phyloP scores from a whole-genome alignment of 441 rosid genomes.

The Brassica balearica region DNA sequence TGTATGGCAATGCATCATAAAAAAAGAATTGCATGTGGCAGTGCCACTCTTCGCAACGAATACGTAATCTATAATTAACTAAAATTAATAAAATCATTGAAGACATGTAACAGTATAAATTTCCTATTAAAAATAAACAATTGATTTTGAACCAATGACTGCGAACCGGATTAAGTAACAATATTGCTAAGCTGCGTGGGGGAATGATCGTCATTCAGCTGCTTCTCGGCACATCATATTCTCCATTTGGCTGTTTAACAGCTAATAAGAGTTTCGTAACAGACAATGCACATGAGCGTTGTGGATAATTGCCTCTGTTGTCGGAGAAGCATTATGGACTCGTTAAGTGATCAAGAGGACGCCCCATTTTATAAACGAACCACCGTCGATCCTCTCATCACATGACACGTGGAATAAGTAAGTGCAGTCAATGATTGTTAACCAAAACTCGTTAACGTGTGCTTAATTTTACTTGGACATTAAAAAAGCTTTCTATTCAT shows the following conservation, averaged over 20 bases:
- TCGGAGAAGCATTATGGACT: slow-evolving; percentile 41
- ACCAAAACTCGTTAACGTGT: slow-evolving; percentile 31
- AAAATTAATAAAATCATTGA: background rate
- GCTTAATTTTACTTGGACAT: slow-evolving; percentile 11
- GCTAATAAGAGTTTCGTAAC: slow-evolving; percentile 30
- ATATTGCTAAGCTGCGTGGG: background rate
- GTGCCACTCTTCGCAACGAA: slow-evolving; percentile 2
- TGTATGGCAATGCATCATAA: background rate
- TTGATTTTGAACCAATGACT: background rate
- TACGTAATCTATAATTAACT: slow-evolving; percentile 4
- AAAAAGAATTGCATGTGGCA: background rate
- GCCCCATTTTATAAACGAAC: background rate
- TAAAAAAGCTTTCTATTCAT: background rate
- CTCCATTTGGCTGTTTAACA: slow-evolving; percentile 32
- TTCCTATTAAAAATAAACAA: background rate
- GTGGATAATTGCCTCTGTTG: slow-evolving; percentile 46
- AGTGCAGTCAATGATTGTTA: slow-evolving; percentile 37
- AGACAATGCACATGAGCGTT: slow-evolving; percentile 48
- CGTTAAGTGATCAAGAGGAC: slow-evolving; percentile 36
- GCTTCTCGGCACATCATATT: slow-evolving; percentile 7
- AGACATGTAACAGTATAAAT: slow-evolving; percentile 1
- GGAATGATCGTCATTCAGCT: background rate
- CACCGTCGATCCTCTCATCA: slow-evolving; percentile 35
- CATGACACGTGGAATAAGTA: slow-evolving; percentile 22
- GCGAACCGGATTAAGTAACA: background rate